Conservation (phyloP, 2,329 filamentous ascomycete species). For the Tolypocladium inflatum region DNA sequence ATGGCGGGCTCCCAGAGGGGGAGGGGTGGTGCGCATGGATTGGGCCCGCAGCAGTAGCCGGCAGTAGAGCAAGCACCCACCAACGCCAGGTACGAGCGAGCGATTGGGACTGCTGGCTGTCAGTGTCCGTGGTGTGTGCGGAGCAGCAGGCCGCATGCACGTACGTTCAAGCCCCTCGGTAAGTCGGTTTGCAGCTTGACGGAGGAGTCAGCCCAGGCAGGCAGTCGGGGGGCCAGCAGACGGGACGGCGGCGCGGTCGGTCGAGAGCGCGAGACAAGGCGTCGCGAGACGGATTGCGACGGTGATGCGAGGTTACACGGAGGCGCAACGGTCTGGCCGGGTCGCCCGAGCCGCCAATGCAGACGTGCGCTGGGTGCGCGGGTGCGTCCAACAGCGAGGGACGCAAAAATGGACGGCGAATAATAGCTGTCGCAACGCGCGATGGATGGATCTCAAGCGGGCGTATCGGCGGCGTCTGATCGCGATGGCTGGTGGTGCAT, state of each 20-base stretch:
- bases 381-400: not conserved
- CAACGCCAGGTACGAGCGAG: not conserved
- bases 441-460: constrained; percentile 3
- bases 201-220: constrained; percentile 6
- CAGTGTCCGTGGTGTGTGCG: constrained; percentile 2
- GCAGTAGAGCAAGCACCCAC: not conserved
- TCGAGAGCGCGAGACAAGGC: constrained; percentile 3
- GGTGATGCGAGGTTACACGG: constrained; percentile 9
- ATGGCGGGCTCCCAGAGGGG: constrained; percentile 3
- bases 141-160: constrained; percentile 3
- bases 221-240: not conserved
- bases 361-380: not conserved
- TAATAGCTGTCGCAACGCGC: not conserved
- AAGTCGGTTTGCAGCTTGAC: not conserved
- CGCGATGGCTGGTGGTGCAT: constrained; percentile 4
- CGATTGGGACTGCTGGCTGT: not conserved
- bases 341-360: constrained; percentile 1
- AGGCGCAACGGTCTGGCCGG: constrained; percentile 4
- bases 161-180: constrained; percentile 9
- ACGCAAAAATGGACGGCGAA: not conserved
- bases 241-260: constrained; percentile 2
- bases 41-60: constrained; percentile 2
- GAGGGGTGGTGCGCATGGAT: constrained; percentile 2
- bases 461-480: constrained; percentile 9
- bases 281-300: constrained; percentile 3